These are phyloP conservation scores for Westerdykella aurantiaca DNA, from an alignment of 2,329 filamentous ascomycete genomes.

Conservation along the genomic window DNA sequence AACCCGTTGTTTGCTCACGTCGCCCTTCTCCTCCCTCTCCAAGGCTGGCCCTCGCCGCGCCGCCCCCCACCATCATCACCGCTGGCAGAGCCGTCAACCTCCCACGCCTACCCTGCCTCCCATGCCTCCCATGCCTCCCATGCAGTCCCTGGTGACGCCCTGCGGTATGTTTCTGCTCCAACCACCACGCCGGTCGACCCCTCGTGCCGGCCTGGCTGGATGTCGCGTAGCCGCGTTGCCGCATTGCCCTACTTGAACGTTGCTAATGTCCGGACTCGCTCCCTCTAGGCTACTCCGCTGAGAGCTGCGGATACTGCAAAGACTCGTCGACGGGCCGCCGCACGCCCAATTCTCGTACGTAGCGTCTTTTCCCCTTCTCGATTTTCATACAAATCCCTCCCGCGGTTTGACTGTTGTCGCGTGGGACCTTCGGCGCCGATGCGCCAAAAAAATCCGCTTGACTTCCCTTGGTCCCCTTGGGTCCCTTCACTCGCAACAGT, in stretches of 20 bases:
- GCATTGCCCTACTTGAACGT: neutral
- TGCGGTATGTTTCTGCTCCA: constrained; percentile 38
- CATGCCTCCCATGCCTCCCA: constrained; percentile 39
- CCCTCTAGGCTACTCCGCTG: constrained; percentile 42
- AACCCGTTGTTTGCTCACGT: neutral
- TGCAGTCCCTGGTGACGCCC: constrained; percentile 40
- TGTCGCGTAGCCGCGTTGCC: constrained; percentile 6
- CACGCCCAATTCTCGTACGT: constrained; percentile 47
- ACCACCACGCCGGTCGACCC: constrained; percentile 26
- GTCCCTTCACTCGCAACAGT: no score
- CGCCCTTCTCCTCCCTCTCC: constrained; percentile 6
- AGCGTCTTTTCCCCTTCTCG: constrained; percentile 7
- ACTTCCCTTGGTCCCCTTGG: no score
- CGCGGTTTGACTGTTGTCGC: constrained; percentile 13
- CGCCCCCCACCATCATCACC: neutral
- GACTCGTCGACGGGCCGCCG: constrained; percentile 42
- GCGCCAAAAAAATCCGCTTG: neutral
- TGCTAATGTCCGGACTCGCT: constrained; percentile 19
- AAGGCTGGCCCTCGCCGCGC: constrained; percentile 14
- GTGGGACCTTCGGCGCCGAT: constrained; percentile 3
- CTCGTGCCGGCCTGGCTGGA: constrained; percentile 38
- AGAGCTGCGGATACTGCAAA: constrained; percentile 50
- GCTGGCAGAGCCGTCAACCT: constrained; percentile 3
- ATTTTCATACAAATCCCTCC: constrained; percentile 8
- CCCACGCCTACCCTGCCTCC: constrained; percentile 39